Conservation (phyloP, 371 early-diverging fungal species). For the Mucor mucedo region DNA sequence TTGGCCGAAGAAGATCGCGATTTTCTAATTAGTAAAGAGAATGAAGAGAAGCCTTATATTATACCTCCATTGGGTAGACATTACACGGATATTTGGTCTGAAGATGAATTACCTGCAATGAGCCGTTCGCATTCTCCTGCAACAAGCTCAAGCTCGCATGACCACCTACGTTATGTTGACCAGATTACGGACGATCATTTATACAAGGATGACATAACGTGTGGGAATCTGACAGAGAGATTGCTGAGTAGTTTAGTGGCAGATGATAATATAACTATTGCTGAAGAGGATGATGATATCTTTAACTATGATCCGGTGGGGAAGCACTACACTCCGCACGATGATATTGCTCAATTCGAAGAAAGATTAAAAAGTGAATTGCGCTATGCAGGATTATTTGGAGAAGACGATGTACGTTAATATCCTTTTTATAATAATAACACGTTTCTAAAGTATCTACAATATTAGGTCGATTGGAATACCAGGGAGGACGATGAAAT, state of each 20-base stretch:
- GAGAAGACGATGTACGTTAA: constrained; percentile 75
- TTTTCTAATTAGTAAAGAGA: constrained; percentile 64
- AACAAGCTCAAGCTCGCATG: constrained; percentile 33
- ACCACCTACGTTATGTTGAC: constrained; percentile 36
- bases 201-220: constrained; percentile 59
- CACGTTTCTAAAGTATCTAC: background rate
- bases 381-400: constrained; percentile 80
- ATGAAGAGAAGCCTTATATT: constrained; percentile 71
- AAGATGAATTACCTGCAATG: constrained; percentile 77
- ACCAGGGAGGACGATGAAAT: constrained; percentile 86
- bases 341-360: constrained; percentile 63
- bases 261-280: constrained; percentile 57
- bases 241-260: constrained; percentile 71
- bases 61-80: constrained; percentile 81
- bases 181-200: constrained; percentile 59
- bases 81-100: constrained; percentile 83
- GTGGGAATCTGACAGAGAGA: constrained; percentile 80
- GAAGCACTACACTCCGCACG: constrained; percentile 24
- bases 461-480: constrained; percentile 67
- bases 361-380: constrained; percentile 85
- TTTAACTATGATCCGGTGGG: constrained; percentile 7
- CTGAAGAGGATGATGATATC: constrained; percentile 32
- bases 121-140: constrained; percentile 34
- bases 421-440: background rate
- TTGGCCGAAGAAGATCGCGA: constrained; percentile 84